These are phyloP conservation scores for Firmiana major DNA, from an alignment of 345 rosid species.

Conservation along the genomic window DNA sequence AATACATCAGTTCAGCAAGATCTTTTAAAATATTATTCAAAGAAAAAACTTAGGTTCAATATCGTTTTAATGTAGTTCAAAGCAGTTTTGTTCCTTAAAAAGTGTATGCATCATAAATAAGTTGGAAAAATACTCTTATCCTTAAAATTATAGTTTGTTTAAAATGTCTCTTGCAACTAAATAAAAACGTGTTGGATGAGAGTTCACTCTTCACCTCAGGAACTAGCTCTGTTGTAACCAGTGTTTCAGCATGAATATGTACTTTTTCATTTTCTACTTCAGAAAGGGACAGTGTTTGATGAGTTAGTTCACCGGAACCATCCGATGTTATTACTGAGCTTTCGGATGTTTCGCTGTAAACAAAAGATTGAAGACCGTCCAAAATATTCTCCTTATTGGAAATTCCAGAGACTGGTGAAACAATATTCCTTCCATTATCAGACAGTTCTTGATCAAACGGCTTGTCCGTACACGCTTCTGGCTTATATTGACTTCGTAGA, in stretches of 20 bases:
- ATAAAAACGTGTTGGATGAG: slow-evolving; percentile 7
- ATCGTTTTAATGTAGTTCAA: neutral
- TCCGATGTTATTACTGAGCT: slow-evolving; percentile 25
- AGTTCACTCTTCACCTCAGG: slow-evolving; percentile 54
- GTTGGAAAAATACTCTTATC: neutral
- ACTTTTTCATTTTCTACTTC: slow-evolving; percentile 32
- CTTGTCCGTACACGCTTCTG: slow-evolving; percentile 30
- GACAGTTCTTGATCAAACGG: slow-evolving; percentile 33
- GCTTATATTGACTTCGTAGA: slow-evolving; percentile 14
- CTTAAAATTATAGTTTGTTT: neutral
- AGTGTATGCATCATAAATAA: neutral
- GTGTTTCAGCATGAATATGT: slow-evolving; percentile 20
- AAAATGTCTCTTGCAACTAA: slow-evolving; percentile 8
- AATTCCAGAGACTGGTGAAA: slow-evolving; percentile 20
- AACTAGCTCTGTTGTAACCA: slow-evolving; percentile 18
- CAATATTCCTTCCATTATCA: slow-evolving; percentile 31
- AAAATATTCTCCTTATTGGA: slow-evolving; percentile 31
- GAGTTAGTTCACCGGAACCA: slow-evolving; percentile 31
- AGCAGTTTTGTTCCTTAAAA: slow-evolving; percentile 13
- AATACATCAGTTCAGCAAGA: slow-evolving; percentile 26
- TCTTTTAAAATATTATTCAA: slow-evolving; percentile 7
- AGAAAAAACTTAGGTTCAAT: slow-evolving; percentile 3
- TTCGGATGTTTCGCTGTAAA: slow-evolving; percentile 29
- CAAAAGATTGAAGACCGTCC: slow-evolving; percentile 26
- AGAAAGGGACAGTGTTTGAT: slow-evolving; percentile 30